These are phyloP conservation scores for Sclerospora graminicola DNA, from an alignment of 352 stramenopile genomes.

Conservation along the genomic window DNA sequence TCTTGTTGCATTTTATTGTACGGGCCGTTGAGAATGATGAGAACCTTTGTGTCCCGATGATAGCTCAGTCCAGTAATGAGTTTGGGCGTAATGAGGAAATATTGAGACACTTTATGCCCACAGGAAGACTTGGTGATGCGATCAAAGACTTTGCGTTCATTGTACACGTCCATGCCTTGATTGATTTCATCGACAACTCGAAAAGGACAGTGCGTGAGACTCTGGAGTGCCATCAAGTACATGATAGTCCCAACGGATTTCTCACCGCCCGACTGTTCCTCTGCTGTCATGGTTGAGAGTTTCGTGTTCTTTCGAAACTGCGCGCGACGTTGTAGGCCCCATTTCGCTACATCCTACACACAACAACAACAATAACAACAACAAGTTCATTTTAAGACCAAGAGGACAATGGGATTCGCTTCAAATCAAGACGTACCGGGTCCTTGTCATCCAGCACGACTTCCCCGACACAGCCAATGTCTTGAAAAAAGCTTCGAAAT, in stretches of 20 bases:
- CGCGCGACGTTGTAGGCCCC: slow-evolving; percentile 75
- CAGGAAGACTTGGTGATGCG: slow-evolving; percentile 83
- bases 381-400: no score
- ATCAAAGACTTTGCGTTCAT: slow-evolving; percentile 85
- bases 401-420: no score
- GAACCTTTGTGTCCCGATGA: slow-evolving; percentile 81
- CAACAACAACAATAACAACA: no score
- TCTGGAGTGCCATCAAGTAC: slow-evolving; percentile 86
- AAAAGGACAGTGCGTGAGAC: slow-evolving; percentile 79
- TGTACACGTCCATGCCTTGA: slow-evolving; percentile 86
- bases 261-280: slow-evolving; percentile 82
- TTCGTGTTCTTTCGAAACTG: slow-evolving; percentile 83
- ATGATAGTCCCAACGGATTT: slow-evolving; percentile 88
- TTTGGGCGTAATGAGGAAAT: slow-evolving; percentile 86
- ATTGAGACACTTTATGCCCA: slow-evolving; percentile 77
- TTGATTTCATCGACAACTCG: slow-evolving; percentile 86
- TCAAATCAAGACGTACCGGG: no score
- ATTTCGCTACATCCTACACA: slow-evolving; percentile 74
- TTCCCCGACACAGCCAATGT: slow-evolving; percentile 82
- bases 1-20: slow-evolving; percentile 77
- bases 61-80: slow-evolving; percentile 79
- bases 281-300: slow-evolving; percentile 74
- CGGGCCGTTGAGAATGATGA: slow-evolving; percentile 81
- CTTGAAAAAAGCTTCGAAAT: slow-evolving; percentile 77
- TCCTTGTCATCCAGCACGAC: slow-evolving; percentile 71